Evolutionary conservation across 495 filamentous ascomycete genomes (phyloP).

Genomic region (Trichodelitschia bisporula): DNA sequence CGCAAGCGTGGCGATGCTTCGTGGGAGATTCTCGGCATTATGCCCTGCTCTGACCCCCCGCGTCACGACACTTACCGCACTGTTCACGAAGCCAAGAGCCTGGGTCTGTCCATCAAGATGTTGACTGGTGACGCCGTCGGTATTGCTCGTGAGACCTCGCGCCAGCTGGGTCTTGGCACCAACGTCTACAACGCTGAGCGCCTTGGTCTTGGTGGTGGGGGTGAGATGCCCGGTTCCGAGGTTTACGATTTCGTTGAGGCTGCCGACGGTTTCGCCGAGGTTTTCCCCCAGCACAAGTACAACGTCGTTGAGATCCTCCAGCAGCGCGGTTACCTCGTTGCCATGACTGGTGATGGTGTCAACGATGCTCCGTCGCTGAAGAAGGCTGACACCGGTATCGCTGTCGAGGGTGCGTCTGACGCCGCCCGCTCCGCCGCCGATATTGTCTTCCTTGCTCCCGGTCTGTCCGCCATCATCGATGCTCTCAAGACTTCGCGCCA

Average conservation of each 20-base stretch:
- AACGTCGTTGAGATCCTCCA: constrained; percentile 93
- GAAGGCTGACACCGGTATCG: constrained; percentile 87
- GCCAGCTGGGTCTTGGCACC: constrained; percentile 72
- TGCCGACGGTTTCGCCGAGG: constrained; percentile 87
- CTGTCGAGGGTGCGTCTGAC: constrained; percentile 81
- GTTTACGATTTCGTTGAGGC: constrained; percentile 87
- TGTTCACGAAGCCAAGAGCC: constrained; percentile 65
- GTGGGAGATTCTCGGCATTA: constrained; percentile 85
- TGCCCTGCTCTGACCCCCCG: constrained; percentile 81
- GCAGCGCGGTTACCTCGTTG: constrained; percentile 85
- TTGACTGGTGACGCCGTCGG: constrained; percentile 88
- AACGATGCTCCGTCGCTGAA: constrained; percentile 93
- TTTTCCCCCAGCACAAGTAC: constrained; percentile 96
- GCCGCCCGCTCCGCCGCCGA: constrained; percentile 81
- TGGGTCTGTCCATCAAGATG: constrained; percentile 88
- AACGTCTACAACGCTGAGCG: constrained; percentile 87
- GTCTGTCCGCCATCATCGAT: constrained; percentile 79
- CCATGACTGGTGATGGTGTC: constrained; percentile 96
- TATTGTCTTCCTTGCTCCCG: constrained; percentile 73
- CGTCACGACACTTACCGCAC: constrained; percentile 79
- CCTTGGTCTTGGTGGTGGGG: constrained; percentile 60
- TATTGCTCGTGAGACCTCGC: constrained; percentile 77
- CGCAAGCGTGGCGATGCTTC: constrained; percentile 50
- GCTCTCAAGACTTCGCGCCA: constrained; percentile 84
- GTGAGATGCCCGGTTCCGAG: constrained; percentile 77